Percentiles rank a stretch among this genome's conserved stretches.
Conservation (phyloP, 1,284 basidiomycete species). For the Sphagnurus paluster region DNA sequence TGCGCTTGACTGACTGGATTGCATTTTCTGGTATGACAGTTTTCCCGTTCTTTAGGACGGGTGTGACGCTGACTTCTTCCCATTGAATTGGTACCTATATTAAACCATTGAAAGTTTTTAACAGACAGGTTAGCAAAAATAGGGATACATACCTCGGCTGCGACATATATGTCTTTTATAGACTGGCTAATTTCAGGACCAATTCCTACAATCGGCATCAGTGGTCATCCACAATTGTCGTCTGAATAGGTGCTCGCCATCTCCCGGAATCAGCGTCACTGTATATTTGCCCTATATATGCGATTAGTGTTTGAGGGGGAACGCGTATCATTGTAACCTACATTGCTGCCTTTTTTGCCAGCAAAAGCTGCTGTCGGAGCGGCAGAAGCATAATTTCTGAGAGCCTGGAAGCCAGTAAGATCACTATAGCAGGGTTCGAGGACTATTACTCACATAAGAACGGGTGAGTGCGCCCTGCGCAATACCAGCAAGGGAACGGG, state of each 20-base stretch:
- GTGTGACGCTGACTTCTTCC: constrained; percentile 98
- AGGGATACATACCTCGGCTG: constrained; percentile 66
- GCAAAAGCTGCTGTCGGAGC: constrained; percentile 84
- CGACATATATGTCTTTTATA: constrained; percentile 91
- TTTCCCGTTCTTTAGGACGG: constrained; percentile 93
- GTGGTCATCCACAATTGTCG: constrained; percentile 11
- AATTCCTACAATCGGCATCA: constrained; percentile 68
- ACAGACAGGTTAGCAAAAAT: no score
- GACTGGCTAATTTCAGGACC: constrained; percentile 98
- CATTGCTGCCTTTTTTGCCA: constrained; percentile 84
- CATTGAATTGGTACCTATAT: constrained; percentile 91
- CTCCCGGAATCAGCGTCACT: constrained; percentile 90
- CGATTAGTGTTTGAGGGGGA: constrained; percentile 5
- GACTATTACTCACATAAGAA: constrained; percentile 41
- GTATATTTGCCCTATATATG: constrained; percentile 87
- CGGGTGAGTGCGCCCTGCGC: constrained; percentile 50
- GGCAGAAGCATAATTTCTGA: constrained; percentile 67
- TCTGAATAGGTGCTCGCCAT: constrained; percentile 55
- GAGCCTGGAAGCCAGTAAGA: constrained; percentile 38
- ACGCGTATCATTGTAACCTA: constrained; percentile 41
- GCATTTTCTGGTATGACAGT: constrained; percentile 95
- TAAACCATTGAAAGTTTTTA: not conserved
- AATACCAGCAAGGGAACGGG: constrained; percentile 54
- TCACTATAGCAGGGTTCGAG: not conserved
- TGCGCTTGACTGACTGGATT: constrained; percentile 92